Base-by-base conservation (phyloP, 768 basidiomycete genomes). In the Trametes cinnabarina region DNA sequence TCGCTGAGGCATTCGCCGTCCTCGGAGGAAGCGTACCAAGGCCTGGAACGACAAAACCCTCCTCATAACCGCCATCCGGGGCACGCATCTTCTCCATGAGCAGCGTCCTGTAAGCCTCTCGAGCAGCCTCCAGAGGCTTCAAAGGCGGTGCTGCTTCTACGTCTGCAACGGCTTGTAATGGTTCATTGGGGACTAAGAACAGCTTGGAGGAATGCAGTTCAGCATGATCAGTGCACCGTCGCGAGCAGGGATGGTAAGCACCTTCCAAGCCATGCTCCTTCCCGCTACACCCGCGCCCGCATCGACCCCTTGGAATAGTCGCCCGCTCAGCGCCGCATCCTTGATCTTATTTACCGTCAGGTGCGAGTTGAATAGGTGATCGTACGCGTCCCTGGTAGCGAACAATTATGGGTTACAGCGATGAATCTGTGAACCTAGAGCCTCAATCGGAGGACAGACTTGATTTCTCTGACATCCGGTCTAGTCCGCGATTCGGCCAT, bases 201-300 rank as follows among this genome's bases (percentile, higher is more conserved):
- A 91, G 66, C 91, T 92, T 68, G 43, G 48, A 20, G 19, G 34
- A 40, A 20, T 25, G 25, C 8, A 39, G n/a, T 41, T 61, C 20
- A 50, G 47, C 44, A 23, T 2, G 14, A 9, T 32, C 7, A 12
- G 7, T 12, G 30, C 12, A 12, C 30, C 12, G 12, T 32, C 30
- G 30, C 30, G 30, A 32, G 12, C 30, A 12, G 43, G 9, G 28
- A 20, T 20, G 14, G 15, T 47, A 35, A 37, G 61, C 61, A 88
- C 91, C 87, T 93, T 94, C 92, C 92, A 94, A 50, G 84, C 85
- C 55, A 94, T 72, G 71, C 91, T 92, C 65, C 92, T 78, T n/a
- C 92, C 92, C 55, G 82, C 71, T 8, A 88, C 75, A 47, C 80
- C 83, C n/a, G 66, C 56, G 3, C 72, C 67, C 53, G 71, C 73